Percentiles rank a stretch among this genome's conserved stretches.
Conservation (phyloP, 139 green algal species). For the Microglena sp. region DNA sequence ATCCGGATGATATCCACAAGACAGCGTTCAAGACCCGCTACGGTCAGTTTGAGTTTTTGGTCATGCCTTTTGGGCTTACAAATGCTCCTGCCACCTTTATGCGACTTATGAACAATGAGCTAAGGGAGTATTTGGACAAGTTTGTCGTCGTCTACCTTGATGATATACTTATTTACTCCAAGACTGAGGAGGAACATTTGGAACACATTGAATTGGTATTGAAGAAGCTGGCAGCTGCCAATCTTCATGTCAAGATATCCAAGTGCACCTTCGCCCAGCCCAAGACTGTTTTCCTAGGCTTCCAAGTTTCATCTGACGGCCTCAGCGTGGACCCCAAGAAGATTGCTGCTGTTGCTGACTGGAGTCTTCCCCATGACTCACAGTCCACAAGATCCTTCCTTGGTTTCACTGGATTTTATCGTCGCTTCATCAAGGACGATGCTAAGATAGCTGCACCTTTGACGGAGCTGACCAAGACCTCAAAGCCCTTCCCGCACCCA, state of each 20-base stretch:
- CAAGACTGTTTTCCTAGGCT: conserved; percentile 3
- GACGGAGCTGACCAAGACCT: too few relatives aligned
- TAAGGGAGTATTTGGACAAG: conserved; percentile 22
- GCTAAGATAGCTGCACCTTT: too few relatives aligned
- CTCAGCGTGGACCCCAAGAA: conserved; percentile 7
- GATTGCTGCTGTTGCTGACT: conserved; percentile 1
- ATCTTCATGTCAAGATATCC: conserved; percentile 21
- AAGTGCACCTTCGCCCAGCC: conserved; percentile 31
- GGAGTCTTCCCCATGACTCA: conserved; percentile 4
- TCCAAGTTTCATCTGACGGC: neutral
- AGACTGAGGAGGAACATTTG: conserved; percentile 29
- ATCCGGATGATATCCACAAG: conserved; percentile 28
- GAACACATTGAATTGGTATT: conserved; percentile 32
- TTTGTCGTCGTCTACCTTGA: conserved; percentile 31
- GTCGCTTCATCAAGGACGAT: too few relatives aligned
- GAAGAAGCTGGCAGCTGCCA: neutral
- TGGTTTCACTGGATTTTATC: neutral
- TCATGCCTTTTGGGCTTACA: conserved; percentile 38
- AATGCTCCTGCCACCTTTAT: conserved; percentile 53
- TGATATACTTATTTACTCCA: conserved; percentile 36
- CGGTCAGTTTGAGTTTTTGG: conserved; percentile 36
- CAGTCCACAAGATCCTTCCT: conserved; percentile 4
- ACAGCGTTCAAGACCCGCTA: conserved; percentile 37
- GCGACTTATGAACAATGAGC: conserved; percentile 37
- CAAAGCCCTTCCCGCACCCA: too few relatives aligned